These are phyloP conservation scores for Pythium chondricola DNA, from an alignment of 352 stramenopile species.

Conservation along the genomic window DNA sequence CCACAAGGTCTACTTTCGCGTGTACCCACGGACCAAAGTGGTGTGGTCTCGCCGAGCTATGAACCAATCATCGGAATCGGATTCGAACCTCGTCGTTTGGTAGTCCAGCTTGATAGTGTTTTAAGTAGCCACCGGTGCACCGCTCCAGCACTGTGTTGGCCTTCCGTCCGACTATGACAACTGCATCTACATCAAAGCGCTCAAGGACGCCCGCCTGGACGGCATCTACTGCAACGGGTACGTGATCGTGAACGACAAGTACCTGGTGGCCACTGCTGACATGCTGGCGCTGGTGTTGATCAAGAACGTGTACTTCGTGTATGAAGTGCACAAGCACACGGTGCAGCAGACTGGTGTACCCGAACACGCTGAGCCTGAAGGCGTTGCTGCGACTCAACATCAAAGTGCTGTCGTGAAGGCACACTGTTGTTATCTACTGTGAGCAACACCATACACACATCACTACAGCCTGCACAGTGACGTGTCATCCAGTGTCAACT, in stretches of 20 bases:
- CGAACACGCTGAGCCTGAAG: conserved; percentile 21
- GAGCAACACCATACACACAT: too few relatives aligned
- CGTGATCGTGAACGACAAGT: conserved; percentile 46
- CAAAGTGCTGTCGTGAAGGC: conserved; percentile 19
- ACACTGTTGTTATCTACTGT: too few relatives aligned
- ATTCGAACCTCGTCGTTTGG: background rate
- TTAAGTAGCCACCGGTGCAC: conserved; percentile 14
- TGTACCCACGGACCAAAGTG: too few relatives aligned
- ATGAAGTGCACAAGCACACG: conserved; percentile 23
- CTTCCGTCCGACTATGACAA: conserved; percentile 40
- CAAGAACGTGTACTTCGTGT: conserved; percentile 52
- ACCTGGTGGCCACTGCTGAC: conserved; percentile 38
- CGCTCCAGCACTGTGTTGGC: conserved; percentile 15
- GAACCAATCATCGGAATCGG: conserved; percentile 6
- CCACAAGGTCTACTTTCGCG: conserved; percentile 23
- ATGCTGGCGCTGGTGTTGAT: conserved; percentile 33
- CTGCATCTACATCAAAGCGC: conserved; percentile 28
- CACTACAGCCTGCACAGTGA: too few relatives aligned
- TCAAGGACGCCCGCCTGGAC: conserved; percentile 29
- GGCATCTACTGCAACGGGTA: conserved; percentile 58
- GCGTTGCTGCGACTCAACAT: conserved; percentile 28
- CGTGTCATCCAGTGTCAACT: too few relatives aligned
- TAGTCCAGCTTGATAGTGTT: conserved; percentile 9
- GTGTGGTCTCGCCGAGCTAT: too few relatives aligned
- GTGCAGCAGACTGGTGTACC: conserved; percentile 37